Evolutionary conservation across 805 yeast genomes (phyloP).

Genomic region (Helenozyma rhizophorensis): DNA sequence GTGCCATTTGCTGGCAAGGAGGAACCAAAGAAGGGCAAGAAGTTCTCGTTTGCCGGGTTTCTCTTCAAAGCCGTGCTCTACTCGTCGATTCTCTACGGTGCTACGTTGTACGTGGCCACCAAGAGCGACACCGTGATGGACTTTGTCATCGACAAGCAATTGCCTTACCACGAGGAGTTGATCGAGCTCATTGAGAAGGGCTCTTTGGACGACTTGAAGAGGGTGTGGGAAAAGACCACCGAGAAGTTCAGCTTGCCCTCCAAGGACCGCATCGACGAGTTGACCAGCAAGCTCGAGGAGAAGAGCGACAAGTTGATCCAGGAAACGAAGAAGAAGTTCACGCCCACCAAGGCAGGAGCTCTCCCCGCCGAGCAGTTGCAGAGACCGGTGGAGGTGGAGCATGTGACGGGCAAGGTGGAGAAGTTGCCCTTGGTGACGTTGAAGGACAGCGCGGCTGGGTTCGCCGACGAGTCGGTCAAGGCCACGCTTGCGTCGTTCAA

Average conservation of each 20-base stretch:
- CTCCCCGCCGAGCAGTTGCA: slow-evolving; percentile 40
- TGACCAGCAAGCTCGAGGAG: slow-evolving; percentile 30
- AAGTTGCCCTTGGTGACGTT: slow-evolving; percentile 32
- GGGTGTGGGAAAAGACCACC: slow-evolving; percentile 13
- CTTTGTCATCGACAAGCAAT: slow-evolving; percentile 39
- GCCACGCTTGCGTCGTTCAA: slow-evolving; percentile 36
- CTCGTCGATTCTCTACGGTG: slow-evolving; percentile 32
- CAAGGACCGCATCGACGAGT: slow-evolving; percentile 26
- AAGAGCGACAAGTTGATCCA: slow-evolving; percentile 31
- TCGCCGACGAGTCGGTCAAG: slow-evolving; percentile 31
- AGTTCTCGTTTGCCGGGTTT: slow-evolving; percentile 27
- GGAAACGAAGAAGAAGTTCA: slow-evolving; percentile 33
- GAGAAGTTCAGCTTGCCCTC: slow-evolving; percentile 25
- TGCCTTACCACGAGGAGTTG: slow-evolving; percentile 40
- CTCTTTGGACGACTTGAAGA: slow-evolving; percentile 27
- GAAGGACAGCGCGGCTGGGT: slow-evolving; percentile 16
- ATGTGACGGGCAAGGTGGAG: slow-evolving; percentile 24
- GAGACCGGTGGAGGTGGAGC: slow-evolving; percentile 35
- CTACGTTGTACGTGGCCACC: slow-evolving; percentile 37
- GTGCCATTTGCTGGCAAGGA: slow-evolving; percentile 15
- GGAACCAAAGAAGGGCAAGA: slow-evolving; percentile 20
- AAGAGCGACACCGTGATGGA: slow-evolving; percentile 42
- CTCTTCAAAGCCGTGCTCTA: slow-evolving; percentile 26
- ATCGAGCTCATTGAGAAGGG: slow-evolving; percentile 36
- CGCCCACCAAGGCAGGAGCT: slow-evolving; percentile 11